Percentiles rank a stretch among this genome's conserved stretches.
phyloP scores from a whole-genome alignment of 2,329 filamentous ascomycete genomes.

The Colletotrichum sp. region DNA sequence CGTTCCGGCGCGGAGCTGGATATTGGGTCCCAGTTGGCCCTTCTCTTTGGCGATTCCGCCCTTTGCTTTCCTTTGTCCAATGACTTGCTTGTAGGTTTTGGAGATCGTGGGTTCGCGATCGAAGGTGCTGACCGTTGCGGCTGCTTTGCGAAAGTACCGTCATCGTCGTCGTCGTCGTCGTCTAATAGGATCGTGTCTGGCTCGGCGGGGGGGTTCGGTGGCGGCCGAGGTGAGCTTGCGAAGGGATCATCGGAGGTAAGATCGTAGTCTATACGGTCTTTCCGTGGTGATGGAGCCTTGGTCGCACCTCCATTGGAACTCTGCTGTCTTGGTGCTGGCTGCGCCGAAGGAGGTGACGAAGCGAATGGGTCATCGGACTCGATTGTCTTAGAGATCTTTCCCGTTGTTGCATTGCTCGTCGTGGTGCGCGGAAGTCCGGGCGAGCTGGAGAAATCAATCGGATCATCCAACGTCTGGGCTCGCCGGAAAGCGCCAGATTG shows the following conservation, averaged over 20 bases:
- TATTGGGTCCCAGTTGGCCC: conserved; percentile 53
- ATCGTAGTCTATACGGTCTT: not conserved
- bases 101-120: not conserved
- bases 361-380: conserved; percentile 22
- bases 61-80: conserved; percentile 4
- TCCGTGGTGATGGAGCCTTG: not conserved
- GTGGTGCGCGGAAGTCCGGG: conserved; percentile 16
- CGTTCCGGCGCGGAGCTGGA: conserved; percentile 57
- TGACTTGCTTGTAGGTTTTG: not conserved
- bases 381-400: not conserved
- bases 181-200: not conserved
- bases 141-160: not conserved
- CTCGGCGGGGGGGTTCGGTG: not conserved
- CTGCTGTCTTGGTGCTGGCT: conserved; percentile 1
- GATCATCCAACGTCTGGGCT: conserved; percentile 9
- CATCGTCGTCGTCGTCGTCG: not conserved
- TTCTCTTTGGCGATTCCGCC: conserved; percentile 25
- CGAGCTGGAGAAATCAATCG: conserved; percentile 44
- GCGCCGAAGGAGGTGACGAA: conserved; percentile 25
- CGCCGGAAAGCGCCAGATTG: not conserved
- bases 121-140: not conserved
- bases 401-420: not conserved
- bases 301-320: conserved; percentile 27
- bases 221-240: conserved; percentile 25
- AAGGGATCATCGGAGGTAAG: conserved; percentile 25